phyloP scores from a whole-genome alignment of 768 basidiomycete genomes.

The Calvatia gigantea region DNA sequence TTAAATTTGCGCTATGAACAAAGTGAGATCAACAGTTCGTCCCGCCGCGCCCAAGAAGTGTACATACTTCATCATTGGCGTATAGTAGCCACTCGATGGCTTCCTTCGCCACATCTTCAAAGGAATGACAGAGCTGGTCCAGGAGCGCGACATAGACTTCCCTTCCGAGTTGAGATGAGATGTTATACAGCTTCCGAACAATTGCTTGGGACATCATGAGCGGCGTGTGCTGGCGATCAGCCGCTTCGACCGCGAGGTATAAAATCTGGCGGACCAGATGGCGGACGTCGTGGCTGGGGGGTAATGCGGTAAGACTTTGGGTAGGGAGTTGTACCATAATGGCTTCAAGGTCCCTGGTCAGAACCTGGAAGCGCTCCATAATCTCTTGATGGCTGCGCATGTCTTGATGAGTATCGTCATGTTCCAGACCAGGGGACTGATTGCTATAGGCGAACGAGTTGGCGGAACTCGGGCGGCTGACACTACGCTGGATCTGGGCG shows the following conservation, averaged over 20 bases:
- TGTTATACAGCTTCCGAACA: conserved; percentile 93
- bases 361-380: conserved; percentile 64
- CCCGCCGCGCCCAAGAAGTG: background rate
- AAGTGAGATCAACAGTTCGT: conserved; percentile 9
- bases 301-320: conserved; percentile 65
- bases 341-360: conserved; percentile 73
- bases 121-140: conserved; percentile 83
- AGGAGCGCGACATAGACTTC: conserved; percentile 92
- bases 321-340: conserved; percentile 72
- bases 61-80: conserved; percentile 88
- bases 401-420: conserved; percentile 31
- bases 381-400: conserved; percentile 73
- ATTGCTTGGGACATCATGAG: conserved; percentile 95
- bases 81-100: conserved; percentile 95
- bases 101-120: conserved; percentile 93
- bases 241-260: conserved; percentile 73
- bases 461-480: conserved; percentile 70
- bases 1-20: conserved; percentile 85
- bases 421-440: conserved; percentile 64
- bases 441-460: conserved; percentile 52
- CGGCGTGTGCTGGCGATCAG: conserved; percentile 81
- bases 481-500: conserved; percentile 36
- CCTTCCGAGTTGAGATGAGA: conserved; percentile 76
- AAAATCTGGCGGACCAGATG: conserved; percentile 82
- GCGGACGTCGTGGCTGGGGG: conserved; percentile 84